Evolutionary conservation across 257 asterid species (phyloP).

Genomic region (Paraleonurus japonicus): DNA sequence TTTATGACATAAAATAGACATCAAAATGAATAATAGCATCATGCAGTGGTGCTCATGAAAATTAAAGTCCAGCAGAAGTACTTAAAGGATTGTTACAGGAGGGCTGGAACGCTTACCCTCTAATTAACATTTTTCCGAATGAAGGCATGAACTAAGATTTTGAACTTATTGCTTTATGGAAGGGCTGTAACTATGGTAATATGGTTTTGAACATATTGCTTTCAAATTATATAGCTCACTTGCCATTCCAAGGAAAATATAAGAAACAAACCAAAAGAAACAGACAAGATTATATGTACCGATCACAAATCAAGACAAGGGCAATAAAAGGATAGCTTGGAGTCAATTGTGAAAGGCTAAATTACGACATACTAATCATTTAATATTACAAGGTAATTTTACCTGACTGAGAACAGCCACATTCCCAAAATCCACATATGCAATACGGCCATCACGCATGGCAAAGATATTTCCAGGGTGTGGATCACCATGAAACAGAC

Average conservation of each 20-base stretch:
- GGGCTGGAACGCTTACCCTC: slow-evolving; percentile 5
- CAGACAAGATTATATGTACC: not conserved
- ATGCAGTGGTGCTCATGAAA: not conserved
- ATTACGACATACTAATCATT: not conserved
- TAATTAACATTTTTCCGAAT: not conserved
- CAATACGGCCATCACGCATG: slow-evolving; percentile 99
- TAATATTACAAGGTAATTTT: slow-evolving; percentile 15
- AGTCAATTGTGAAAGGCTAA: not conserved
- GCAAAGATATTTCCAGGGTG: slow-evolving; percentile 99
- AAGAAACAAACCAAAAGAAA: not conserved
- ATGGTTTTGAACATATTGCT: slow-evolving; percentile 4
- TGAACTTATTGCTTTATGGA: no score
- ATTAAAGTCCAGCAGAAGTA: not conserved
- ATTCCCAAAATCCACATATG: slow-evolving; percentile 97
- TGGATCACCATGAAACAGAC: slow-evolving; percentile 97
- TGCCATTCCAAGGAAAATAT: not conserved
- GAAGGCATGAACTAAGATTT: not conserved
- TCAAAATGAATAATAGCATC: not conserved
- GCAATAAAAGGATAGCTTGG: slow-evolving; percentile 8
- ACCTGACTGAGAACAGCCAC: slow-evolving; percentile 99
- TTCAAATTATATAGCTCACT: slow-evolving; percentile 13
- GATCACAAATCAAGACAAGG: slow-evolving; percentile 11
- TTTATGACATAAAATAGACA: not conserved
- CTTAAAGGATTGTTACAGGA: slow-evolving; percentile 5
- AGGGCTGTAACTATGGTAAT: slow-evolving; percentile 7